phyloP scores from a whole-genome alignment of 768 basidiomycete genomes.

The Dentipellis fragilis region DNA sequence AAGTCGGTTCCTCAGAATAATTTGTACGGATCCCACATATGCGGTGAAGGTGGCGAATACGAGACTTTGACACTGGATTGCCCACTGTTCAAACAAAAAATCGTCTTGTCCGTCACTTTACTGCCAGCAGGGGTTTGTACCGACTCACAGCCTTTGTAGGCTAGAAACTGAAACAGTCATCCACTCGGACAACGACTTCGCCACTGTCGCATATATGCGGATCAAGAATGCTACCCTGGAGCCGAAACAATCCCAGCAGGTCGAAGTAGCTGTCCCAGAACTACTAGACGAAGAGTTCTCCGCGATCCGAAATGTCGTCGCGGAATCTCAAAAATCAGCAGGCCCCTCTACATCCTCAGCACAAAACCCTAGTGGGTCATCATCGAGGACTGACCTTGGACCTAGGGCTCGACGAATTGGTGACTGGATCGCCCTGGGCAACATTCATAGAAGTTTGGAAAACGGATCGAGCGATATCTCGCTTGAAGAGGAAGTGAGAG shows the following conservation, averaged over 20 bases:
- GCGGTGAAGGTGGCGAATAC: slow-evolving; percentile 98
- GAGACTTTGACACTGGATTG: slow-evolving; percentile 89
- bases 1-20: slow-evolving; percentile 39
- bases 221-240: slow-evolving; percentile 60
- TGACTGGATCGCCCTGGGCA: slow-evolving; percentile 63
- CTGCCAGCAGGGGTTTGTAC: neutral
- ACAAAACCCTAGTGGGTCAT: too few species aligned
- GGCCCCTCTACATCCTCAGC: too few species aligned
- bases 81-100: slow-evolving; percentile 73
- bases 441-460: slow-evolving; percentile 31
- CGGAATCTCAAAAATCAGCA: neutral
- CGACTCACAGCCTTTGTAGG: slow-evolving; percentile 24
- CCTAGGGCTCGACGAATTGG: slow-evolving; percentile 25
- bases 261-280: slow-evolving; percentile 18
- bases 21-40: slow-evolving; percentile 84
- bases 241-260: slow-evolving; percentile 30
- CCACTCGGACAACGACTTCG: slow-evolving; percentile 74
- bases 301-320: slow-evolving; percentile 6
- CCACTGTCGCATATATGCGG: slow-evolving; percentile 84
- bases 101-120: slow-evolving; percentile 48
- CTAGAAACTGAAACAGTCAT: slow-evolving; percentile 61
- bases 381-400: too few species aligned
- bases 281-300: slow-evolving; percentile 39
- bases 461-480: slow-evolving; percentile 21
- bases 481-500: slow-evolving; percentile 61